Percentiles rank a stretch among this genome's conserved stretches.
These are phyloP conservation scores for Diplodia corticola DNA, from an alignment of 2,329 filamentous ascomycete species.

Conservation along the genomic window DNA sequence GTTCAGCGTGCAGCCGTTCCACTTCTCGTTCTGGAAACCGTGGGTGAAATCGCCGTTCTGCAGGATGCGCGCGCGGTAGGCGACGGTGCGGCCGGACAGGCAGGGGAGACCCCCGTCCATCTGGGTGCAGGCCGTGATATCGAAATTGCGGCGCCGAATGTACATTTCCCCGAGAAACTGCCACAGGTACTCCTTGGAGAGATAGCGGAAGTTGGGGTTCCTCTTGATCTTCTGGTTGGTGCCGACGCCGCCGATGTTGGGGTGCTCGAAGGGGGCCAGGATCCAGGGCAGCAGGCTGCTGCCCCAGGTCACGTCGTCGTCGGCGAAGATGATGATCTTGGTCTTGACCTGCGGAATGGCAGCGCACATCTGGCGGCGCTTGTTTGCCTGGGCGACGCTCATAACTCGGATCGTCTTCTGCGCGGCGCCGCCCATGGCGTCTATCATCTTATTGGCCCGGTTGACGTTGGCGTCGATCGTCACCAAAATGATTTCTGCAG, in stretches of 20 bases:
- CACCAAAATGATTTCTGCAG: slow-evolving; percentile 76
- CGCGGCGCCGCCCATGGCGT: slow-evolving; percentile 41
- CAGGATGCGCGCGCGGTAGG: slow-evolving; percentile 85
- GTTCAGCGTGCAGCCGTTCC: slow-evolving; percentile 80
- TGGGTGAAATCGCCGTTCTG: slow-evolving; percentile 82
- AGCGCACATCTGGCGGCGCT: slow-evolving; percentile 88
- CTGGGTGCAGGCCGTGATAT: slow-evolving; percentile 92
- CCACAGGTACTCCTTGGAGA: slow-evolving; percentile 60
- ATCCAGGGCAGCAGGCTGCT: slow-evolving; percentile 85
- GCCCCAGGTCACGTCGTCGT: slow-evolving; percentile 95
- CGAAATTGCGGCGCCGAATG: slow-evolving; percentile 91
- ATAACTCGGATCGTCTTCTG: slow-evolving; percentile 68
- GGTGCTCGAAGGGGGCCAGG: slow-evolving; percentile 85
- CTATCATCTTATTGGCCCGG: slow-evolving; percentile 63
- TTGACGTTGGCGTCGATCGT: slow-evolving; percentile 79
- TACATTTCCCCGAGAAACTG: slow-evolving; percentile 92
- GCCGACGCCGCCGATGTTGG: slow-evolving; percentile 81
- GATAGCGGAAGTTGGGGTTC: slow-evolving; percentile 49
- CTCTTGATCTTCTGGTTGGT: slow-evolving; percentile 86
- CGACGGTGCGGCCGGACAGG: slow-evolving; percentile 90
- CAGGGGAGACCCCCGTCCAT: slow-evolving; percentile 96
- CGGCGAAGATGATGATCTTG: slow-evolving; percentile 84
- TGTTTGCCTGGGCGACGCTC: slow-evolving; percentile 84
- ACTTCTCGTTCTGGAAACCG: slow-evolving; percentile 88
- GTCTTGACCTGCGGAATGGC: slow-evolving; percentile 85